Evolutionary conservation across 345 rosid genomes (phyloP).

Genomic region (Murraya paniculata): DNA sequence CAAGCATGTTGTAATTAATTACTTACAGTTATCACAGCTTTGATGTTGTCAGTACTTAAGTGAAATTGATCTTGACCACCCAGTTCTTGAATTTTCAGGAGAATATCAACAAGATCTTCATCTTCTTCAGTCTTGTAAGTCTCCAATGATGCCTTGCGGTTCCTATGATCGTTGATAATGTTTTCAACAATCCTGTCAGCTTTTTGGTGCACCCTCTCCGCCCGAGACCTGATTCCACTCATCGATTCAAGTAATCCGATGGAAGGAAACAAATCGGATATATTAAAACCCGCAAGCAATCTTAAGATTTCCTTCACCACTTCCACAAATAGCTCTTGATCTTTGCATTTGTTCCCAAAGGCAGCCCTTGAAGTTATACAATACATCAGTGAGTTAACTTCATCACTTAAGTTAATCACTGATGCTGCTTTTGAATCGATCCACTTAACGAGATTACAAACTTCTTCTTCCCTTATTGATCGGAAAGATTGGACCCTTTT

Average conservation of each 20-base stretch:
- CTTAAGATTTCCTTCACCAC: neutral
- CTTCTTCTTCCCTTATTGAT: conserved; percentile 22
- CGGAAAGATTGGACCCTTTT: conserved; percentile 10
- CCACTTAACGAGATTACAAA: neutral
- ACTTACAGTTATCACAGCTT: conserved; percentile 30
- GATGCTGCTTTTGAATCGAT: neutral
- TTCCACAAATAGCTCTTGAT: neutral
- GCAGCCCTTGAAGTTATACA: conserved; percentile 9
- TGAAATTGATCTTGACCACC: conserved; percentile 4
- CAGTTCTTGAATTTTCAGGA: conserved; percentile 12
- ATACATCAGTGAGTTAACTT: neutral
- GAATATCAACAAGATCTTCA: conserved; percentile 22
- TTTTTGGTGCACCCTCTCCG: conserved; percentile 15
- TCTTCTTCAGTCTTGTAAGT: neutral
- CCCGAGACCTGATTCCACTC: conserved; percentile 5
- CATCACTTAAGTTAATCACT: neutral
- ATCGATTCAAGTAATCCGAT: conserved; percentile 11
- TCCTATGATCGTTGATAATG: conserved; percentile 15
- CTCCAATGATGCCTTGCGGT: neutral
- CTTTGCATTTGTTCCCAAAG: conserved; percentile 1
- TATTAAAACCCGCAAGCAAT: neutral
- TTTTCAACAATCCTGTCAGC: conserved; percentile 14
- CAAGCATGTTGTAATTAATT: too few species aligned
- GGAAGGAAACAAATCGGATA: conserved; percentile 32
- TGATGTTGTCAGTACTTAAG: conserved; percentile 23